phyloP scores from a whole-genome alignment of 306 rosid genomes.

The Acacia confusa region DNA sequence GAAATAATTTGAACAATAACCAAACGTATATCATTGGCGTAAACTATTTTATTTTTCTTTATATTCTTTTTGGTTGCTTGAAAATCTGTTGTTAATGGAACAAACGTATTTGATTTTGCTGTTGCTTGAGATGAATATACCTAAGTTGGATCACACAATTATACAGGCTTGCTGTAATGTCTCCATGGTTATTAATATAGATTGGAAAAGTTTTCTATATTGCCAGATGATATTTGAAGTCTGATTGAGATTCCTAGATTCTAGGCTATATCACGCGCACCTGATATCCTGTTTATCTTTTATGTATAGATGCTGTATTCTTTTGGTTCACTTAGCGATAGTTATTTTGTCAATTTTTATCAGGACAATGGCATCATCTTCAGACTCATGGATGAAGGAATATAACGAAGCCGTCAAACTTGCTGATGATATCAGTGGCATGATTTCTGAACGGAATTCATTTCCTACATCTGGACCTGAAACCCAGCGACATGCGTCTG shows the following conservation, averaged over 20 bases:
- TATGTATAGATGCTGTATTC: not conserved
- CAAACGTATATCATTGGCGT: not conserved
- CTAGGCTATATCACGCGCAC: not conserved
- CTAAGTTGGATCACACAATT: not conserved
- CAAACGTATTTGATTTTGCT: not conserved
- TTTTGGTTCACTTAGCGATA: not conserved
- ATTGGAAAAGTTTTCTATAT: constrained; percentile 12
- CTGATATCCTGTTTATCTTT: constrained; percentile 1
- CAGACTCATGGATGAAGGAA: constrained; percentile 96
- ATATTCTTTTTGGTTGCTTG: not conserved
- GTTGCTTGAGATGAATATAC: not conserved
- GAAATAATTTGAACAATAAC: not conserved
- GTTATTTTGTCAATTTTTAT: constrained; percentile 9
- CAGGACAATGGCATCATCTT: constrained; percentile 83
- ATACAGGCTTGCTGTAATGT: not conserved
- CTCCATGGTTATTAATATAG: not conserved
- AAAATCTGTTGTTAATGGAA: not conserved
- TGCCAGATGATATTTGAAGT: constrained; percentile 6
- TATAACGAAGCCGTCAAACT: constrained; percentile 88
- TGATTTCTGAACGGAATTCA: constrained; percentile 82
- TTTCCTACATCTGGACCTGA: constrained; percentile 82
- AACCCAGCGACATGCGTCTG: constrained; percentile 83
- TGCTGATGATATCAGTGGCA: constrained; percentile 81
- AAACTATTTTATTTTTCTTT: not conserved
- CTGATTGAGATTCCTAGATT: not conserved